Evolutionary conservation across 768 basidiomycete species (phyloP).

Genomic region (Trametes elegans): DNA sequence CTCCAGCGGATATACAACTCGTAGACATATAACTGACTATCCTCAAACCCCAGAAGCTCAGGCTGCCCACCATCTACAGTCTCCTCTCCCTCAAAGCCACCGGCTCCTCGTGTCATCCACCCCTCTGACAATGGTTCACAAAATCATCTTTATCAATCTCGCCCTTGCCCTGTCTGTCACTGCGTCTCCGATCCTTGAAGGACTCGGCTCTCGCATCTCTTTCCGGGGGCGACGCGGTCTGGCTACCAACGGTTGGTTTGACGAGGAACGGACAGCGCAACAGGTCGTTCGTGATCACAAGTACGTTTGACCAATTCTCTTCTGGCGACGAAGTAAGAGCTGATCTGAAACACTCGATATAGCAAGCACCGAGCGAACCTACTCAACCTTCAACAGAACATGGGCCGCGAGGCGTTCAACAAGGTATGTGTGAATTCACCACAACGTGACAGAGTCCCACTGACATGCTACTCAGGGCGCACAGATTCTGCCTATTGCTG

Average conservation of each 20-base stretch:
- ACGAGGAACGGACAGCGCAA: slow-evolving; percentile 9
- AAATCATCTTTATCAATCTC: slow-evolving; percentile 15
- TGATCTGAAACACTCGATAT: neutral
- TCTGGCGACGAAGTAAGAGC: neutral
- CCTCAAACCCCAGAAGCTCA: too few relatives aligned
- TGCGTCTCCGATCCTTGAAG: slow-evolving; percentile 11
- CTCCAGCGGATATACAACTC: too few relatives aligned
- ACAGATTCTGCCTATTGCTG: slow-evolving; percentile 13
- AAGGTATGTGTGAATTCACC: neutral
- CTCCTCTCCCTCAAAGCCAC: too few relatives aligned
- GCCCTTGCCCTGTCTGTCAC: slow-evolving; percentile 8
- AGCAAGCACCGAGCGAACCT: slow-evolving; percentile 23
- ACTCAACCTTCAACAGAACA: slow-evolving; percentile 14
- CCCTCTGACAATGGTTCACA: neutral
- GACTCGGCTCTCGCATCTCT: slow-evolving; percentile 9
- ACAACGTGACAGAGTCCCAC: neutral
- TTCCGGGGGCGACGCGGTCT: slow-evolving; percentile 10
- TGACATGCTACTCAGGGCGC: slow-evolving; percentile 9
- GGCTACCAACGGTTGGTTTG: slow-evolving; percentile 18
- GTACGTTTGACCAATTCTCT: slow-evolving; percentile 1
- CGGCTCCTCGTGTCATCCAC: neutral
- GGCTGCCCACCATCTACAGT: too few relatives aligned
- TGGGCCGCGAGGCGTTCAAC: slow-evolving; percentile 10
- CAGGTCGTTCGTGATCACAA: slow-evolving; percentile 5
- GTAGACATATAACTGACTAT: too few relatives aligned